Conservation (phyloP, 176 grass and related monocot genomes). For the Canna indica region DNA sequence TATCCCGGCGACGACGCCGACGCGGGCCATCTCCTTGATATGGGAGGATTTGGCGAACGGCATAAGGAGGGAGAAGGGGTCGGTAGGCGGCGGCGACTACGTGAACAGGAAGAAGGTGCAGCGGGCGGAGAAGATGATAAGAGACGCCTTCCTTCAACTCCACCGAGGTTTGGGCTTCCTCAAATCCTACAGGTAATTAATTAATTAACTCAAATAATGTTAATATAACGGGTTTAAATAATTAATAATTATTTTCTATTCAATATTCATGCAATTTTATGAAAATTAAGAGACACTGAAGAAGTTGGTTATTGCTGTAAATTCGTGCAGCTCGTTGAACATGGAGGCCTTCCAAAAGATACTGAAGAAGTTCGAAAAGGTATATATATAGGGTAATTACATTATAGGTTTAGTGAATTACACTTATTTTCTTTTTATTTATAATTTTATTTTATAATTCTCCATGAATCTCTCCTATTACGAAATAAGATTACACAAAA, state of each 20-base stretch:
- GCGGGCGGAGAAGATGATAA: constrained; percentile 94
- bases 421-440: too few species aligned
- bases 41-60: constrained; percentile 60
- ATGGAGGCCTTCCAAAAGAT: constrained; percentile 96
- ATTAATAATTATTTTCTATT: too few species aligned
- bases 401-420: too few species aligned
- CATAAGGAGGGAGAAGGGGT: constrained; percentile 37
- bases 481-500: too few species aligned
- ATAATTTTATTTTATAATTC: too few species aligned
- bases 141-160: constrained; percentile 75
- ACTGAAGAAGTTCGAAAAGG: constrained; percentile 94
- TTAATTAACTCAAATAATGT: too few species aligned
- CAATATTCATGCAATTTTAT: too few species aligned
- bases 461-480: too few species aligned
- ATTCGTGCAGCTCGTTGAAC: constrained; percentile 72
- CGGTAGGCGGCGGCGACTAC: constrained; percentile 42
- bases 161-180: constrained; percentile 80
- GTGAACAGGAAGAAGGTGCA: constrained; percentile 73
- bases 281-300: too few species aligned
- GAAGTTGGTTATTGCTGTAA: too few species aligned
- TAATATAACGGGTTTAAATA: too few species aligned
- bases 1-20: constrained; percentile 71
- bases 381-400: too few species aligned
- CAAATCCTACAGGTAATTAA: constrained; percentile 54
- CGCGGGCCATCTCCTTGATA: constrained; percentile 41